These are phyloP conservation scores for Colletotrichum sansevieriae DNA, from an alignment of 2,329 filamentous ascomycete genomes.

Conservation along the genomic window DNA sequence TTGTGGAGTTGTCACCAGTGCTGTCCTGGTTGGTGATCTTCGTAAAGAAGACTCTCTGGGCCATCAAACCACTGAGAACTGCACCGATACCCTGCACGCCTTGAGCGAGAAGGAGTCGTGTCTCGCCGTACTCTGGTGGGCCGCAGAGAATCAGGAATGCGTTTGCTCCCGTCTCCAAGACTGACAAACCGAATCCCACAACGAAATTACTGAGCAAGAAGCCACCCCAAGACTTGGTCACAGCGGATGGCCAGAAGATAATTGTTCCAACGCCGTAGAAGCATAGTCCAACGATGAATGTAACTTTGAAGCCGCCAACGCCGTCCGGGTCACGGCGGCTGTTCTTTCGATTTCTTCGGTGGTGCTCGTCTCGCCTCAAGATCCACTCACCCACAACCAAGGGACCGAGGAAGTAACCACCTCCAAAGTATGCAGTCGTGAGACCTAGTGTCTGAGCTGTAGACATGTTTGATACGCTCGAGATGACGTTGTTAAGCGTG, in stretches of 20 bases:
- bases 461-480: slow-evolving; percentile 71
- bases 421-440: slow-evolving; percentile 78
- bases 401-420: slow-evolving; percentile 77
- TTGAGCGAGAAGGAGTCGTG: slow-evolving; percentile 81
- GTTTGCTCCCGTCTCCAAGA: slow-evolving; percentile 86
- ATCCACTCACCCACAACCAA: slow-evolving; percentile 78
- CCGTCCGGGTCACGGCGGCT: slow-evolving; percentile 54
- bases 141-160: slow-evolving; percentile 81
- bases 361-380: slow-evolving; percentile 75
- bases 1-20: slow-evolving; percentile 51
- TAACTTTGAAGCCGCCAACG: slow-evolving; percentile 79
- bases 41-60: slow-evolving; percentile 80
- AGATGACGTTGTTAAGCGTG: slow-evolving; percentile 80
- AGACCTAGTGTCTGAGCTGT: slow-evolving; percentile 74
- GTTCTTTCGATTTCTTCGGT: slow-evolving; percentile 55
- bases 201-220: slow-evolving; percentile 82
- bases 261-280: slow-evolving; percentile 84
- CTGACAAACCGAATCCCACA: slow-evolving; percentile 80
- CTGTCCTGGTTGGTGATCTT: slow-evolving; percentile 58
- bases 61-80: slow-evolving; percentile 78
- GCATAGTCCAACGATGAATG: slow-evolving; percentile 81
- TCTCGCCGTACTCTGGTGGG: slow-evolving; percentile 78
- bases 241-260: slow-evolving; percentile 86
- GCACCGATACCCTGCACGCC: slow-evolving; percentile 82
- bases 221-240: slow-evolving; percentile 80